Base-by-base conservation (phyloP, 1,139 yeast genomes). In the Saccharomyces hybrid region DNA sequence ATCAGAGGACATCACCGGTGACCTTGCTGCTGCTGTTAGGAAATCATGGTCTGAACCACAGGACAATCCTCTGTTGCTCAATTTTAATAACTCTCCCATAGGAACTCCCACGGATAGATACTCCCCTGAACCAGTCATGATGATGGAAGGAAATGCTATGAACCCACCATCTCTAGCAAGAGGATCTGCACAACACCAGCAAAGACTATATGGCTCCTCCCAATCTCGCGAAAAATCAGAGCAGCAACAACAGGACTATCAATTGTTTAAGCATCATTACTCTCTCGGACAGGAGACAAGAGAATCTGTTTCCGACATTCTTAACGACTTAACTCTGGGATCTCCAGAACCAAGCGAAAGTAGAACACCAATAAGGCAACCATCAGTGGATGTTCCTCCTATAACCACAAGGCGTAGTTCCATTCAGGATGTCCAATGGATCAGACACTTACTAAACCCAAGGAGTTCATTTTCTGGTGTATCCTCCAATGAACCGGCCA, bases 391-490 rank as follows among this genome's bases (percentile, higher is more conserved):
- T 26, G 29, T 38, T 19, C 44, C 44, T 8, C 44, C 44, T 4
- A 3, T 49, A 7, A 24, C 51, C 16, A 41, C 50, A 16, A 60
- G 71, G 53, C 55, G 70, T 12, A 58, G 67, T 26, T 67, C 71
- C n/a, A 58, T 67, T 8, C 67, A 67, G 52, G 71, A 67, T 27
- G 67, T 65, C 16, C 67, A 65, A 50, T 64, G 67, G 60, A 63
- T 68, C 19, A 61, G 71, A 52, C 71, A 67, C 48, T 56, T 63
- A 44, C 51, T 67, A 55, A 69, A 69, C 53, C 72, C 72, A 12
- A 59, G 72, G 51, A 67, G 71, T 55, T 69, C 72, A 1, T 68
- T 69, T 48, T 66, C 72, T 2, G 70, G 69, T 2, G 56, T 58
- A 2, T 61, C 69, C 2, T 47, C 58, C 2, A 60, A 64, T 52